Percentiles rank a stretch among this genome's conserved stretches.
phyloP scores from a whole-genome alignment of 225 moss, liverwort and hornwort genomes.

The Antitrichia curtipendula region DNA sequence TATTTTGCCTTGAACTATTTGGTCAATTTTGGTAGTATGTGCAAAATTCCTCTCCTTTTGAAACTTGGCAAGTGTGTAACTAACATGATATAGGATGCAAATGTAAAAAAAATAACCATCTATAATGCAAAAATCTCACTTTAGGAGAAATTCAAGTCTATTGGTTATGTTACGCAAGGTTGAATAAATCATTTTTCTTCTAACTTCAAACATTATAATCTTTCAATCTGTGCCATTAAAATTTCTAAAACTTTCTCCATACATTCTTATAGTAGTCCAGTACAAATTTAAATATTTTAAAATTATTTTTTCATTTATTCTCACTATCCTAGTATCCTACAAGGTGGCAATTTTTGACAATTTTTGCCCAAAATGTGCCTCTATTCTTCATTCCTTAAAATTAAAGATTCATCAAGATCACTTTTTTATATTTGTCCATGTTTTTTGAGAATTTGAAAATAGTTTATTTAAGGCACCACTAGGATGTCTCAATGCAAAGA shows the following conservation, averaged over 20 bases:
- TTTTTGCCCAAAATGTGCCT: neutral
- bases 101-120: neutral
- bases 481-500: neutral
- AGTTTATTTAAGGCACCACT: neutral
- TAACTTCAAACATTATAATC: neutral
- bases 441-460: neutral
- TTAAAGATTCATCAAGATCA: neutral
- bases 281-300: neutral
- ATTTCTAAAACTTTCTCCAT: neutral
- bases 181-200: fast-evolving
- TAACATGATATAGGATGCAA: neutral
- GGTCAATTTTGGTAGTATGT: fast-evolving
- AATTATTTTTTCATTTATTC: neutral
- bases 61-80: neutral
- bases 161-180: fast-evolving
- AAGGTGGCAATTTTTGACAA: neutral
- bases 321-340: no score
- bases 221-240: fast-evolving
- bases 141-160: neutral
- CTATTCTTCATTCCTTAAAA: fast-evolving
- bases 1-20: neutral
- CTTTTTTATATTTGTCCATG: fast-evolving
- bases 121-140: neutral
- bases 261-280: neutral
- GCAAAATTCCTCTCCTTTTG: neutral